Evolutionary conservation across 2,329 filamentous ascomycete species (phyloP).

Genomic region (Aspergillus tamarii): DNA sequence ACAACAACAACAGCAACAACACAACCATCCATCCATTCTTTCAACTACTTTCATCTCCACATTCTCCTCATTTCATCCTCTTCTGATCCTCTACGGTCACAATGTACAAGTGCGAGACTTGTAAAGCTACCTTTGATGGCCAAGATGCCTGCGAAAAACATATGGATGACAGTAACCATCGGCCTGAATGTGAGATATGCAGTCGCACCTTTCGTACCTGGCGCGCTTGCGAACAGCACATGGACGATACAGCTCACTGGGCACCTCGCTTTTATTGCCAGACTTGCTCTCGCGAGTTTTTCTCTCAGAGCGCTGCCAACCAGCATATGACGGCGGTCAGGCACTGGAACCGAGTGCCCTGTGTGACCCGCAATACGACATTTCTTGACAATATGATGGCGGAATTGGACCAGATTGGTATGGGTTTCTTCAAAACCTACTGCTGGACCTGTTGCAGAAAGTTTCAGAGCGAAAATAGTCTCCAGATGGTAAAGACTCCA

Average conservation of each 20-base stretch:
- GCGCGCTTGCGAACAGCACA: slow-evolving; percentile 24
- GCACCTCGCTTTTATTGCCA: slow-evolving; percentile 31
- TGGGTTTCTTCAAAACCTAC: slow-evolving; percentile 34
- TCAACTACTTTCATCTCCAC: too few relatives aligned
- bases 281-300: slow-evolving; percentile 31
- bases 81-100: too few relatives aligned
- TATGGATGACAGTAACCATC: slow-evolving; percentile 27
- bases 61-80: not conserved
- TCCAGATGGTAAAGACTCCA: slow-evolving; percentile 29
- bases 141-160: slow-evolving; percentile 19
- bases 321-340: slow-evolving; percentile 37
- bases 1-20: too few relatives aligned
- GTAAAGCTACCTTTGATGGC: slow-evolving; percentile 15
- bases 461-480: slow-evolving; percentile 38
- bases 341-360: slow-evolving; percentile 31
- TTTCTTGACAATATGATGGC: slow-evolving; percentile 24
- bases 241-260: slow-evolving; percentile 26
- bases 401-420: slow-evolving; percentile 31
- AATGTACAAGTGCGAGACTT: slow-evolving; percentile 20
- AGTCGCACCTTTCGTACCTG: slow-evolving; percentile 15
- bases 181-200: slow-evolving; percentile 31
- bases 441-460: slow-evolving; percentile 32
- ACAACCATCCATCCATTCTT: too few relatives aligned
- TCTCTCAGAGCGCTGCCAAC: slow-evolving; percentile 23
- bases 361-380: slow-evolving; percentile 31